Conservation (phyloP, 2,329 filamentous ascomycete species). For the Emydomyces testavorans region DNA sequence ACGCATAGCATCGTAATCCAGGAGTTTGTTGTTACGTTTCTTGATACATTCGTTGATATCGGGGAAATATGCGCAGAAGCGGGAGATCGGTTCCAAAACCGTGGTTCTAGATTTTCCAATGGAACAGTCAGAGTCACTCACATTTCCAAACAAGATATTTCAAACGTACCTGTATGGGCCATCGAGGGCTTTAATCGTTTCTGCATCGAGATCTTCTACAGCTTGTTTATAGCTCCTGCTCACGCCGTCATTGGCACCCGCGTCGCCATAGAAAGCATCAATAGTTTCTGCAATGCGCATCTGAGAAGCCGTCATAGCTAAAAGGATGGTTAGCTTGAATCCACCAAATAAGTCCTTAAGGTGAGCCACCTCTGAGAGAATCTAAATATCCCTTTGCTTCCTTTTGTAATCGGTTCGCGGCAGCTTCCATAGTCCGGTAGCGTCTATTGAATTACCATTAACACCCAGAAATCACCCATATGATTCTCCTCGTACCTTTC, state of each 20-base stretch:
- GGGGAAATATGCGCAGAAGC: slow-evolving; percentile 96
- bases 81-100: slow-evolving; percentile 85
- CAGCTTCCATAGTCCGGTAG: slow-evolving; percentile 94
- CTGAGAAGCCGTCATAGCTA: slow-evolving; percentile 96
- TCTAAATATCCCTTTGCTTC: slow-evolving; percentile 97
- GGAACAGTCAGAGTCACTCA: background rate
- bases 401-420: slow-evolving; percentile 83
- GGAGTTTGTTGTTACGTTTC: slow-evolving; percentile 94
- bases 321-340: background rate
- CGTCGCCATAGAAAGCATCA: slow-evolving; percentile 96
- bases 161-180: slow-evolving; percentile 66
- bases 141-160: background rate
- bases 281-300: slow-evolving; percentile 99
- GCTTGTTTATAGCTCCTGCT: slow-evolving; percentile 96
- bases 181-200: slow-evolving; percentile 96
- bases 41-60: slow-evolving; percentile 99
- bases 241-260: slow-evolving; percentile 87
- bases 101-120: slow-evolving; percentile 50
- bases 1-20: slow-evolving; percentile 93
- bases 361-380: slow-evolving; percentile 63
- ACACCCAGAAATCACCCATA: background rate
- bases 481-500: slow-evolving; percentile 51
- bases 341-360: background rate
- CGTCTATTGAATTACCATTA: slow-evolving; percentile 46
- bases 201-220: slow-evolving; percentile 91